Evolutionary conservation across 768 basidiomycete species (phyloP), one percentile per base, ranked within the genome.

Genomic region (Calocybe cyanea): DNA sequence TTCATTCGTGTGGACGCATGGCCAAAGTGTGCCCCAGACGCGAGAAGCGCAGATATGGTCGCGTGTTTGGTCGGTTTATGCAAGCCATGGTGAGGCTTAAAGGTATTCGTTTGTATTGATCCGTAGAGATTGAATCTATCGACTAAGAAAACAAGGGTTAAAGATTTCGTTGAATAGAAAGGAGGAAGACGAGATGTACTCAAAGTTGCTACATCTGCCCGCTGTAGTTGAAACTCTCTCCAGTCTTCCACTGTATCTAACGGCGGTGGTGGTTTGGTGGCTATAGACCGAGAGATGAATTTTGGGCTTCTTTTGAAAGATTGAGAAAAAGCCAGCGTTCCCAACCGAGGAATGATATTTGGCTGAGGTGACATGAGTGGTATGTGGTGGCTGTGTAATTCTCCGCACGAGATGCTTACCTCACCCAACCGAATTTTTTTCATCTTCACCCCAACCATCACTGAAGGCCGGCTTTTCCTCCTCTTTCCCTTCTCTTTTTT

Each of bases 11-110:
- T 75, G 31, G 78, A 76, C 25, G 87, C 78, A 62, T 98, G 94
- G 6, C 96, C 96, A 36, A 98, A 81, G 62, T 97, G 94, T 13
- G 96, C 94, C 19, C 92, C 92, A 11, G 93, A 76, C 1, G 96
- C 94, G 34, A 97, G 71, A 50, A 99, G 82, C 38, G 93, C 86
- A 2, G 94, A 95, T 39, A 92, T 71, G 2, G 95, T 91, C 42
- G 85, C 71, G 49, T 87, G 71, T 37, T 78, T 67, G 8, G 83
- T 73, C 19, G 90, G 86, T 49, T 76, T 76, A 55, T 81, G 80
- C 24, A 91, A 72, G 14, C 69, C 56, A 50, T 92, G 81, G 49
- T 88, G 78, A 1, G 90, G 83, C 63, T 83, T 82, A 64, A 77
- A 93, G 28, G 81, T 71, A 48, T 77, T 87, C 15, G 81, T 70